phyloP scores from a whole-genome alignment of 177 flowering plant species.

The Telopea speciosissima region DNA sequence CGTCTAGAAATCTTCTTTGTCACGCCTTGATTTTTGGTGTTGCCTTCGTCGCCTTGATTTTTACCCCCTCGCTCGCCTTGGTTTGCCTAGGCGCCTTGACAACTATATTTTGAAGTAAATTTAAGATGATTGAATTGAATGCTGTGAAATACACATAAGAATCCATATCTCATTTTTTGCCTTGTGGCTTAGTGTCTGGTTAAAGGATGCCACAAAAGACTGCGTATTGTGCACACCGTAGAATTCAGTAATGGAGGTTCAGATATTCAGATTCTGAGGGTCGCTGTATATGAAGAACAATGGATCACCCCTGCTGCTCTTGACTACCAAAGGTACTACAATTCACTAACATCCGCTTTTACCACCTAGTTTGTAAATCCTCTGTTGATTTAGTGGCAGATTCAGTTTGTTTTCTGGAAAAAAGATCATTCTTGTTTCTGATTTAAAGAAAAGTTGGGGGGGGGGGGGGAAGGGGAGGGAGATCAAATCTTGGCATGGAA shows the following conservation, averaged over 20 bases:
- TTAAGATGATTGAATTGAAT: background rate
- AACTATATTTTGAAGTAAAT: background rate
- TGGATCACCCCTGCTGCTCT: conserved; percentile 69
- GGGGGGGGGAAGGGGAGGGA: background rate
- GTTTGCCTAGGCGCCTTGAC: too few relatives aligned
- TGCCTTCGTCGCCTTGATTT: too few relatives aligned
- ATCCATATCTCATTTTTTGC: background rate
- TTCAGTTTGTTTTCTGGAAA: background rate
- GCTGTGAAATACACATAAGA: background rate
- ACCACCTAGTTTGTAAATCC: background rate
- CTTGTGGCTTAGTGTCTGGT: conserved; percentile 69
- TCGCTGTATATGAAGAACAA: conserved; percentile 87
- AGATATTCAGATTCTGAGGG: conserved; percentile 84
- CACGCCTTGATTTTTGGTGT: too few relatives aligned
- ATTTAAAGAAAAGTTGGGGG: too few relatives aligned
- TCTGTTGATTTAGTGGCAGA: background rate
- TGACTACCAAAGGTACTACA: conserved; percentile 37
- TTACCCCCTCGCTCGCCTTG: too few relatives aligned
- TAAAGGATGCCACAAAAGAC: conserved; percentile 91
- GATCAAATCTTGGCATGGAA: background rate
- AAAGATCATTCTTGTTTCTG: background rate
- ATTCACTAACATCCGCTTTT: background rate
- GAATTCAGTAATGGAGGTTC: conserved; percentile 89
- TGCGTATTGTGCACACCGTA: conserved; percentile 88
- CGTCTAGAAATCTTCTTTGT: too few relatives aligned